Base-by-base conservation (phyloP, 768 basidiomycete species). In the Boletus rufocinnamomeus region DNA sequence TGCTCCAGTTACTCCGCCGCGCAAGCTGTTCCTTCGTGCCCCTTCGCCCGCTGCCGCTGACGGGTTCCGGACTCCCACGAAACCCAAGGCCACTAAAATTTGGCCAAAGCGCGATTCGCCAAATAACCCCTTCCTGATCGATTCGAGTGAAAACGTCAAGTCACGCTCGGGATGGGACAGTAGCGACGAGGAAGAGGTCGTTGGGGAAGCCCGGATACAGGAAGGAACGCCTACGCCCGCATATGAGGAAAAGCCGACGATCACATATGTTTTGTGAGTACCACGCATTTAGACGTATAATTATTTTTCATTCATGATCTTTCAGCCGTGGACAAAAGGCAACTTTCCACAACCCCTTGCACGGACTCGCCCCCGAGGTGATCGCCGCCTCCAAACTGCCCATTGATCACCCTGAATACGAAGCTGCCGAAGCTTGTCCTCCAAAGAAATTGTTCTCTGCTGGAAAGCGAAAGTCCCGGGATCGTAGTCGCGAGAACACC, bases 241-340 rank as follows among this genome's bases (percentile, higher is more conserved):
- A 7, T 66, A 66, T 38, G 75, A 79, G 35, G 88, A 89, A 68
- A 81, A 80, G 63, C 84, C 85, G 0, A 88, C 80, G 3, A 74
- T 90, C 52, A 84, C 83, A 28, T 87, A 87, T 66, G 89, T 91
- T 48, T 90, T 90, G 88, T 90, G 71, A 66, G 87, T 82, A 4
- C 38, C 38, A 40, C 13, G 23, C 32, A 46, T 49, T 50, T 14
- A 23, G 32, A 38, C 17, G 11, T 23, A 9, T 23, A 5, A 54
- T 11, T 37, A 28, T 34, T 21, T 21, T 52, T 63, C 44, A 65
- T 41, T 28, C 25, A 37, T 37, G 16, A 44, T 52, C 43, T 56
- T 53, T n/a, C 50, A 90, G 88, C 78, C 89, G 89, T 41, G 88
- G 89, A 49, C 82, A 83, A 38, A 83, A 84, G 50, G 79, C 83